phyloP scores from a whole-genome alignment of 2,329 filamentous ascomycete species.

The Diaporthe citrichinensis region DNA sequence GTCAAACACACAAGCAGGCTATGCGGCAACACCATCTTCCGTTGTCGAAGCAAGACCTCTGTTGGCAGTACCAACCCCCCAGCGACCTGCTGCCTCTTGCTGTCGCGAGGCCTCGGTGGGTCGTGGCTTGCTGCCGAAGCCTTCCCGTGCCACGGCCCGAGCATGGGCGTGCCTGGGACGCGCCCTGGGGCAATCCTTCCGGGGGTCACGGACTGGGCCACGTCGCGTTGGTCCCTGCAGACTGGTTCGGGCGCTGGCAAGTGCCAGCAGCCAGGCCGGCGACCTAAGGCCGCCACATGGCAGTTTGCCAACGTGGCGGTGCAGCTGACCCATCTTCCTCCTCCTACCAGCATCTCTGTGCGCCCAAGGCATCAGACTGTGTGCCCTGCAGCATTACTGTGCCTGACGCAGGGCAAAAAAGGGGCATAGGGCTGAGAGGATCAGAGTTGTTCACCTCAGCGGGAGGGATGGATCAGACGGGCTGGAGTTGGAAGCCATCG shows the following conservation, averaged over 20 bases:
- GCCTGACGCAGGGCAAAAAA: not conserved
- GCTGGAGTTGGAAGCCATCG: not conserved
- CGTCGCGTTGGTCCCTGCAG: conserved; percentile 15
- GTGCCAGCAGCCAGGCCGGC: conserved; percentile 1
- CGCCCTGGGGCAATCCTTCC: not conserved
- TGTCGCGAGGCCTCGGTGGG: conserved; percentile 28
- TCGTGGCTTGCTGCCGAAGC: conserved; percentile 17
- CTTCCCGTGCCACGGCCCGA: conserved; percentile 10
- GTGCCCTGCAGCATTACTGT: conserved; percentile 9
- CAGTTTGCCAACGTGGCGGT: not conserved
- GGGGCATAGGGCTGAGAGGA: conserved; percentile 16
- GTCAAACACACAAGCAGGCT: not conserved
- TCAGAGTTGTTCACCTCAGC: not conserved
- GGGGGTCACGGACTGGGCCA: conserved; percentile 29
- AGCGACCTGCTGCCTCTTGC: not conserved
- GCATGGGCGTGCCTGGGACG: not conserved
- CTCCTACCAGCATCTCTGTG: not conserved
- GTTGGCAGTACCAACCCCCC: not conserved
- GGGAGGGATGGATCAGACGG: not conserved
- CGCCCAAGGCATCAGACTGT: conserved; percentile 15
- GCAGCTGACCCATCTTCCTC: conserved; percentile 10
- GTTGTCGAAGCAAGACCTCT: not conserved
- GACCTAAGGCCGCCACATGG: conserved; percentile 22
- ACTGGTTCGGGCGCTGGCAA: not conserved
- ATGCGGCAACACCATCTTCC: not conserved